Conservation (phyloP, 2,329 filamentous ascomycete species). For the Gaeumannomyces tritici region DNA sequence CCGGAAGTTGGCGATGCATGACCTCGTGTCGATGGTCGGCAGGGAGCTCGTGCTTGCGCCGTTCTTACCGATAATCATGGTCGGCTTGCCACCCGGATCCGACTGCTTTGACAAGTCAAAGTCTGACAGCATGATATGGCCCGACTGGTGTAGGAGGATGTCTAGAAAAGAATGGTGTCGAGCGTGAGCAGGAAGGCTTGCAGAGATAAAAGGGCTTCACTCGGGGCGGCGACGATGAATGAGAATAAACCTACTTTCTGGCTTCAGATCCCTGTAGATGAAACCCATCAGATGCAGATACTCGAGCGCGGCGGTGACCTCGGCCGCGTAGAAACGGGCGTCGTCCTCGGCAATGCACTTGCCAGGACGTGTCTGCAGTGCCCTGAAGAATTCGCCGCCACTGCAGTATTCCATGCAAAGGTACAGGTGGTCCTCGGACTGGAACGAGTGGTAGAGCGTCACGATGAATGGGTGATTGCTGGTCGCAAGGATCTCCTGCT, state of each 20-base stretch:
- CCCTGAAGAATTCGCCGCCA: conserved; percentile 95
- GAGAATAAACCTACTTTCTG: conserved; percentile 67
- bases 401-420: conserved; percentile 99
- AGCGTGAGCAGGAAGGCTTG: neutral
- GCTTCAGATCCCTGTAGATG: conserved; percentile 96
- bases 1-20: conserved; percentile 94
- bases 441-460: conserved; percentile 96
- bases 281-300: conserved; percentile 99
- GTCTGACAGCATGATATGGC: conserved; percentile 98
- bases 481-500: conserved; percentile 95
- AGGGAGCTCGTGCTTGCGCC: conserved; percentile 78
- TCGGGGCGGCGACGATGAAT: neutral
- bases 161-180: conserved; percentile 45
- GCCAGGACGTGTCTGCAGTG: conserved; percentile 88
- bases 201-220: neutral
- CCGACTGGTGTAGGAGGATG: conserved; percentile 96
- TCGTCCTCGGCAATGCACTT: conserved; percentile 97
- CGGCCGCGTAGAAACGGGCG: conserved; percentile 91
- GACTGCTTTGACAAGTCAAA: conserved; percentile 98
- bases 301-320: conserved; percentile 92
- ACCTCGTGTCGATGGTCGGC: conserved; percentile 97
- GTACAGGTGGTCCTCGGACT: conserved; percentile 96
- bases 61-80: conserved; percentile 91
- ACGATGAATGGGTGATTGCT: conserved; percentile 99
- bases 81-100: conserved; percentile 87